These are phyloP conservation scores for Prunus campanulata DNA, from an alignment of 306 rosid species.

Conservation along the genomic window DNA sequence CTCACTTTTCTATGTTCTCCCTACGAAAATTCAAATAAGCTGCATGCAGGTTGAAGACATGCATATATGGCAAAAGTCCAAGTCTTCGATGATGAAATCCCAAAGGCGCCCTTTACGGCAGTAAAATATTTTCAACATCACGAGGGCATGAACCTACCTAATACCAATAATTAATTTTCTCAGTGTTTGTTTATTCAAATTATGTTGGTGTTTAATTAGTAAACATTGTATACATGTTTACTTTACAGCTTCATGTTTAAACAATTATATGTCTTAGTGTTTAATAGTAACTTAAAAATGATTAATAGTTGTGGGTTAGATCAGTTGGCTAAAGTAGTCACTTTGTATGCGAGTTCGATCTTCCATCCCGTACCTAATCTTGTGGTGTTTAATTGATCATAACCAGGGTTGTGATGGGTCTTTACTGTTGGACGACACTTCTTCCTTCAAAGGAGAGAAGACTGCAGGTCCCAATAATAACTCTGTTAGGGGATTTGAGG, in stretches of 20 bases:
- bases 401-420: conserved; percentile 89
- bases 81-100: too few species aligned
- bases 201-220: not conserved
- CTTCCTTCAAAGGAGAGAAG: conserved; percentile 58
- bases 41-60: not conserved
- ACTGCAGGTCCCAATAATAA: conserved; percentile 57
- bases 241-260: too few species aligned
- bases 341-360: too few species aligned
- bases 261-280: too few species aligned
- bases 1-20: too few species aligned
- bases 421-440: conserved; percentile 63
- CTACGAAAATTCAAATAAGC: too few species aligned
- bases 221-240: too few species aligned
- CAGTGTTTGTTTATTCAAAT: not conserved
- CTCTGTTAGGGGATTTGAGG: conserved; percentile 61
- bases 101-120: too few species aligned
- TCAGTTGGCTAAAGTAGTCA: rapidly evolving
- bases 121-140: not conserved
- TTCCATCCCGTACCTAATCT: not conserved
- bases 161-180: too few species aligned
- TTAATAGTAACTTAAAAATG: too few species aligned
- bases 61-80: not conserved
- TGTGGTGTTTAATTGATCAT: not conserved
- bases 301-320: too few species aligned
- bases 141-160: not conserved